phyloP scores from a whole-genome alignment of 768 basidiomycete genomes.

The Obba rivulosa region DNA sequence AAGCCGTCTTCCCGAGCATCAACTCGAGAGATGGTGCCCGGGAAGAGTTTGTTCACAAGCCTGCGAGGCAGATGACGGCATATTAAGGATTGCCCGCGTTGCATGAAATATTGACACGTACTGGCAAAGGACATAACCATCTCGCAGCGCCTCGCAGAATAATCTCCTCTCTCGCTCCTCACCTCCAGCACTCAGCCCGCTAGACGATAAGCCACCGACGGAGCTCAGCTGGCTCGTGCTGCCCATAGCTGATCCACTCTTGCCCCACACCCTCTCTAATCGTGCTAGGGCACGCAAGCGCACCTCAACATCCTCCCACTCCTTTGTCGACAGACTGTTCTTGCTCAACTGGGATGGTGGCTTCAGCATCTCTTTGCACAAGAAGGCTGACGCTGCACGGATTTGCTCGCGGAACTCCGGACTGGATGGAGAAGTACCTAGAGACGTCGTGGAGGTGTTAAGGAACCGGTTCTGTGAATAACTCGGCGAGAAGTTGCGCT shows the following conservation, averaged over 20 bases:
- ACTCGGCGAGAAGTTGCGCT: constrained; percentile 22
- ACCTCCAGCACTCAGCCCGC: constrained; percentile 42
- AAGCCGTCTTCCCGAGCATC: constrained; percentile 65
- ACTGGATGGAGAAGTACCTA: constrained; percentile 38
- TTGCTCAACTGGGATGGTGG: constrained; percentile 53
- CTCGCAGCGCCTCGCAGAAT: constrained; percentile 72
- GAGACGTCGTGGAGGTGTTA: constrained; percentile 56
- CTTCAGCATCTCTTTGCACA: constrained; percentile 62
- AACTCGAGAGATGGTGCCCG: constrained; percentile 52
- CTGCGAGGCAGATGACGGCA: constrained; percentile 30
- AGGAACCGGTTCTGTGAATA: constrained; percentile 51
- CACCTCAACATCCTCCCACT: constrained; percentile 75
- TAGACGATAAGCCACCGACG: constrained; percentile 22
- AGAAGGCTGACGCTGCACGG: constrained; percentile 53
- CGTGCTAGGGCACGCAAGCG: constrained; percentile 55
- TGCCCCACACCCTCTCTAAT: constrained; percentile 74
- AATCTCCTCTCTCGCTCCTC: constrained; percentile 72
- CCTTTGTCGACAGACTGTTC: constrained; percentile 42
- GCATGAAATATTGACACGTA: constrained; percentile 38
- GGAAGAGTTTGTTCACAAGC: constrained; percentile 73
- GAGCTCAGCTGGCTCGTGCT: constrained; percentile 32
- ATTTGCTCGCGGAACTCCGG: constrained; percentile 65
- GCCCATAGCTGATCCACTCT: constrained; percentile 43
- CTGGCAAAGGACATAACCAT: constrained; percentile 90
- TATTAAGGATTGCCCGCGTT: not conserved